These are phyloP conservation scores for Mycena galopus DNA, from an alignment of 768 basidiomycete genomes.

Conservation along the genomic window DNA sequence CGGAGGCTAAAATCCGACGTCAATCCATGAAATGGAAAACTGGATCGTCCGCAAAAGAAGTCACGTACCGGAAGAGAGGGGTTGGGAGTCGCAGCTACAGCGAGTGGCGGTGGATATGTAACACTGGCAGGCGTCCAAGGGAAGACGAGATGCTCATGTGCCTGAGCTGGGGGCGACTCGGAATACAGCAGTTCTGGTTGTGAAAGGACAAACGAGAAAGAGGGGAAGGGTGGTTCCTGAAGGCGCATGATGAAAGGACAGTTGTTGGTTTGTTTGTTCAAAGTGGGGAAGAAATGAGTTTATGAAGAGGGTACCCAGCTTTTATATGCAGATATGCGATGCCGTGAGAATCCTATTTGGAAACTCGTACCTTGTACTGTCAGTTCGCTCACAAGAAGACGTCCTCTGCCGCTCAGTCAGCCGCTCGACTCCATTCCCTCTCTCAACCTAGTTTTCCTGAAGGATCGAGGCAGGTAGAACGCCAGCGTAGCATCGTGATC, in stretches of 20 bases:
- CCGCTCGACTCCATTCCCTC: not conserved
- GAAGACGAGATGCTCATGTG: not conserved
- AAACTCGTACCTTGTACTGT: not conserved
- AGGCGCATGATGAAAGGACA: not conserved
- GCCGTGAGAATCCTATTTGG: slow-evolving; percentile 22
- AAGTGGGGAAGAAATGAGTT: not conserved
- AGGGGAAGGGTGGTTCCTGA: slow-evolving; percentile 1
- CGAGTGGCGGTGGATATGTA: not conserved
- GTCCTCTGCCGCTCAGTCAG: not conserved
- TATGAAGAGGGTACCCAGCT: not conserved
- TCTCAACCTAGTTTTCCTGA: not conserved
- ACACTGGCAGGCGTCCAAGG: not conserved
- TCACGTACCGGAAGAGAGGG: not conserved
- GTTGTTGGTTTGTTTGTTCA: not conserved
- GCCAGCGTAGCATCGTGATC: too few relatives aligned
- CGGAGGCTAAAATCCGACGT: not conserved
- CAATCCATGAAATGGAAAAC: not conserved
- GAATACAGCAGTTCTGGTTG: not conserved
- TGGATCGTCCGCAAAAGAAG: not conserved
- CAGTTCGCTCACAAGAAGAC: not conserved
- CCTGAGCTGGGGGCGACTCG: too few relatives aligned
- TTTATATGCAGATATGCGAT: slow-evolving; percentile 11
- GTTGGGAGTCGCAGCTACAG: not conserved
- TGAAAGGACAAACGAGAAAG: not conserved
- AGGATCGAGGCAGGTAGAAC: not conserved